These are phyloP conservation scores for Plasmodium knowlesi DNA, from an alignment of 169 alveolate genomes.

Conservation along the genomic window DNA sequence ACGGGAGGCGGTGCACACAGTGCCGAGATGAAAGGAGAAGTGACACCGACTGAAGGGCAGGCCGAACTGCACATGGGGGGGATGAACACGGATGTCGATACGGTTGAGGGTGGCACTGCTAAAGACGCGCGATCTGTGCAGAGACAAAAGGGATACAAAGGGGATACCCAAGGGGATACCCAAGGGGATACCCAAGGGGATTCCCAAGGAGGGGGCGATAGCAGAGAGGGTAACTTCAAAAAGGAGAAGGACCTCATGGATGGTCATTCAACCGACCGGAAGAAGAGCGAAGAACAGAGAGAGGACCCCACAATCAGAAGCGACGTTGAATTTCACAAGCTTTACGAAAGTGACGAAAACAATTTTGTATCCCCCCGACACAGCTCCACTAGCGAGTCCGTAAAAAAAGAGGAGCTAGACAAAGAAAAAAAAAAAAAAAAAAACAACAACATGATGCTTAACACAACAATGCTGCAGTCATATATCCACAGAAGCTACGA, in stretches of 20 bases:
- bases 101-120: neutral
- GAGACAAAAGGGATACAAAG: neutral
- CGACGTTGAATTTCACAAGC: neutral
- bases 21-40: neutral
- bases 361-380: neutral
- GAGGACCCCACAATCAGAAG: neutral
- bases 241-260: neutral
- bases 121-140: neutral
- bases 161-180: neutral
- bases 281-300: neutral
- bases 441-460: constrained; percentile 8
- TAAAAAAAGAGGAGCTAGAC: neutral
- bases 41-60: neutral
- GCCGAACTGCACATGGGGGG: neutral
- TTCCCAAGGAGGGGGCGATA: neutral
- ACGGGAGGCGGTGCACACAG: neutral
- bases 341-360: neutral
- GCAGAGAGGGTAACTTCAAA: neutral
- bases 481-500: constrained; percentile 34
- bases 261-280: neutral
- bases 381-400: neutral
- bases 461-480: constrained; percentile 8
- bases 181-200: neutral
- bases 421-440: neutral
- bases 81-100: neutral